Percentiles rank a stretch among this genome's conserved stretches.
Conservation (phyloP, 345 rosid genomes). For the Zanthoxylum bungeanum region DNA sequence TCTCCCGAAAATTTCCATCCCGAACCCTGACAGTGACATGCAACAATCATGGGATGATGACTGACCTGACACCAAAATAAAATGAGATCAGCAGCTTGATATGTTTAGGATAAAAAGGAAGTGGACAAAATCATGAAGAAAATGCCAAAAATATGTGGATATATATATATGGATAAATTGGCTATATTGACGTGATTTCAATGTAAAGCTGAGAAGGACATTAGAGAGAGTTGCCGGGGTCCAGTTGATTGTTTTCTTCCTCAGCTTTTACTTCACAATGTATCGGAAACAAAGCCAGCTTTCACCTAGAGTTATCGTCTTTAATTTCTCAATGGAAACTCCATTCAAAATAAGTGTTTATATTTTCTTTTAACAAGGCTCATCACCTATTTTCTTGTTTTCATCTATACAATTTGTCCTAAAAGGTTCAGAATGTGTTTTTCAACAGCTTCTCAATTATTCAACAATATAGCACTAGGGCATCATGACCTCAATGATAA, state of each 20-base stretch:
- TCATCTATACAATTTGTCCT: background rate
- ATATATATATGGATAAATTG: background rate
- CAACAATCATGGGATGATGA: conserved; percentile 98
- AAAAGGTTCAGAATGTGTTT: background rate
- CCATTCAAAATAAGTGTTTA: background rate
- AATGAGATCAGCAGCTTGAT: background rate
- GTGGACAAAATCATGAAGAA: background rate
- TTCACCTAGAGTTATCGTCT: background rate
- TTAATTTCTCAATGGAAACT: background rate
- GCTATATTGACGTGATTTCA: background rate
- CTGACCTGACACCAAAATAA: conserved; percentile 78
- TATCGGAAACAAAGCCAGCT: background rate
- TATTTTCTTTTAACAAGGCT: background rate
- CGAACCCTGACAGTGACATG: conserved; percentile 95
- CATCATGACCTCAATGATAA: no score
- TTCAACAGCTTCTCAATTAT: background rate
- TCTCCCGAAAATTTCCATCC: conserved; percentile 99
- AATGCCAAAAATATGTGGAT: no score
- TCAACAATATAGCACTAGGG: no score
- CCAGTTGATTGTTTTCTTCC: background rate
- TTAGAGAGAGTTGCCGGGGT: background rate
- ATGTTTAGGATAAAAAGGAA: background rate
- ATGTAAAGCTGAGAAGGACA: background rate
- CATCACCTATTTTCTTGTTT: conserved; percentile 3
- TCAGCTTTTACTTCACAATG: background rate